Base-by-base conservation (phyloP, 1,284 basidiomycete species). In the Leccinum proliferum region DNA sequence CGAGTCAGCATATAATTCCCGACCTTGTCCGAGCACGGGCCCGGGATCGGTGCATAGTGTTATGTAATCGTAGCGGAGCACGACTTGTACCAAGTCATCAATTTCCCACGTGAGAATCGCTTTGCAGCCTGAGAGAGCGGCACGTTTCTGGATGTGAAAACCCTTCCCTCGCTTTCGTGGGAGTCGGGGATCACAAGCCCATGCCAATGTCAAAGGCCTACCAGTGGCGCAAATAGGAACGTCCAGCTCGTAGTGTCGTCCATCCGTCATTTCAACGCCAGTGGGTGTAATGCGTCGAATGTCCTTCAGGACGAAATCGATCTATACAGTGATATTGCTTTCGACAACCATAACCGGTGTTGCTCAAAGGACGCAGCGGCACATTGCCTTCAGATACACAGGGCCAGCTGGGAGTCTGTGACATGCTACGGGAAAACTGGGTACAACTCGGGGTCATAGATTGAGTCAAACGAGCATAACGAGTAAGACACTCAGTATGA, bases 361-460 rank as follows among this genome's bases (percentile, higher is more conserved):
- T 34, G 3, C 5, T 37, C 4, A 5, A 46, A 34, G 25, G 5
- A 67, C 76, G 55, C 61, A 85, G 18, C 35, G 32, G 10, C 55
- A 55, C n/a, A 55, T n/a, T 0, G 87, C 83, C 67, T 87, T 84
- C 29, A 89, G 76, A 69, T 86, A 89, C 2, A 86, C 85, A 35
- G 85, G 85, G 0, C 85, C 87, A 3, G 87, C 86, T 0, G 87
- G 88, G 50, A 87, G 72, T 48, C 87, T 77, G 39, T 83, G 77
- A 69, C 85, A 88, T 9, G 76, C 78, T 12, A 86, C 25, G 25
- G 25, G 25, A 29, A 29, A 29, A 29, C 25, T 29, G 25, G 25
- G 25, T 29, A 29, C 25, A 29, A 29, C 25, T 29, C 25, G 25
- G 25, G 25, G 25, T 29, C 25, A 29, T 29, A 29, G 3, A 29